phyloP scores from a whole-genome alignment of 345 rosid species.

The Dipteronia sinensis region DNA sequence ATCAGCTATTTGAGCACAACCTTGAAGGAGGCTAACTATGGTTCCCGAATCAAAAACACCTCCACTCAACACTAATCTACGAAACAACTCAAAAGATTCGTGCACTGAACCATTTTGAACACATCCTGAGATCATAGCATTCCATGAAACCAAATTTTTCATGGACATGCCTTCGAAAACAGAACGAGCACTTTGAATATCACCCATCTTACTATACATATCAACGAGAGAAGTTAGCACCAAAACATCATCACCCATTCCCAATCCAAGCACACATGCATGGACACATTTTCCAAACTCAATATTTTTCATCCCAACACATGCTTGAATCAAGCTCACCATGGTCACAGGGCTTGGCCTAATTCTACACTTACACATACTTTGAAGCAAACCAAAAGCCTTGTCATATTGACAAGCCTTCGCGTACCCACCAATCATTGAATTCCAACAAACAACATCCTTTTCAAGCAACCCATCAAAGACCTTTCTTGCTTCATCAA shows the following conservation, averaged over 20 bases:
- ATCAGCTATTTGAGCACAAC: constrained; percentile 25
- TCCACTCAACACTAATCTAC: constrained; percentile 7
- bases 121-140: constrained; percentile 36
- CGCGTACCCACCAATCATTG: constrained; percentile 29
- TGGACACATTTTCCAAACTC: constrained; percentile 30
- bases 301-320: constrained; percentile 12
- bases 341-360: constrained; percentile 25
- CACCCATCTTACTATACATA: constrained; percentile 30
- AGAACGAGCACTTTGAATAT: constrained; percentile 15
- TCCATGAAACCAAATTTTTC: constrained; percentile 32
- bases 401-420: constrained; percentile 12
- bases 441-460: constrained; percentile 37
- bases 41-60: constrained; percentile 27
- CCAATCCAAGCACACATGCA: constrained; percentile 23
- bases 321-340: constrained; percentile 21
- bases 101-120: constrained; percentile 23
- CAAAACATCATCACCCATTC: constrained; percentile 26
- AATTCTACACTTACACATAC: constrained; percentile 17
- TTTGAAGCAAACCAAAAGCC: constrained; percentile 14
- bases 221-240: constrained; percentile 29
- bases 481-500: constrained; percentile 23
- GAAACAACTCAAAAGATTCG: constrained; percentile 29
- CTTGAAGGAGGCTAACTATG: constrained; percentile 31
- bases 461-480: constrained; percentile 24
- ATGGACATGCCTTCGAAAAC: constrained; percentile 20